Conservation (phyloP, 768 basidiomycete species). For the Termitomyces sp. region DNA sequence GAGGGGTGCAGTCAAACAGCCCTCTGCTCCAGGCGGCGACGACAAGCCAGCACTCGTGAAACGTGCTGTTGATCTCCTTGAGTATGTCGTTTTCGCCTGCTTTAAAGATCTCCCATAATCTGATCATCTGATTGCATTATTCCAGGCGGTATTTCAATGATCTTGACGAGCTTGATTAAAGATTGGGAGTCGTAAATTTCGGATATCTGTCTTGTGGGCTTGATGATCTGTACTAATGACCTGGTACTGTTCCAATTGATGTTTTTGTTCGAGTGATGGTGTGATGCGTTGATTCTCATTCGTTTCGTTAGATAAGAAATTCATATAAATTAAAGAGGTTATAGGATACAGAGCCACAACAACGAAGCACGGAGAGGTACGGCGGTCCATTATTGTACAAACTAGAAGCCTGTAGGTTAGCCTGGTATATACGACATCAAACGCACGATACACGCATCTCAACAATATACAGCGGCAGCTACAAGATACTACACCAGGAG, state of each 20-base stretch:
- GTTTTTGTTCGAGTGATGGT: neutral
- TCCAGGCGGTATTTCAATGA: neutral
- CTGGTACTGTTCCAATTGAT: neutral
- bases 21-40: neutral
- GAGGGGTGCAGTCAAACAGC: neutral
- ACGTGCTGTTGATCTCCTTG: neutral
- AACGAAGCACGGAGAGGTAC: neutral
- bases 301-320: neutral
- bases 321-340: neutral
- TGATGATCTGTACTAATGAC: neutral
- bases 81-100: neutral
- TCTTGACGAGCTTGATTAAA: neutral
- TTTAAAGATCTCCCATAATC: neutral
- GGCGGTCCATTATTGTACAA: neutral
- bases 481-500: neutral
- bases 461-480: neutral
- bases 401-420: slow-evolving; percentile 1
- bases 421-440: neutral
- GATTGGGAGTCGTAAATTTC: neutral
- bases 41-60: neutral
- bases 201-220: neutral
- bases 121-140: neutral
- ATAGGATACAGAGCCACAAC: neutral
- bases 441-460: neutral
- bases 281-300: neutral